Evolutionary conservation across 2,329 filamentous ascomycete genomes (phyloP).

Genomic region (Teratosphaeria pseudoeucalypti): DNA sequence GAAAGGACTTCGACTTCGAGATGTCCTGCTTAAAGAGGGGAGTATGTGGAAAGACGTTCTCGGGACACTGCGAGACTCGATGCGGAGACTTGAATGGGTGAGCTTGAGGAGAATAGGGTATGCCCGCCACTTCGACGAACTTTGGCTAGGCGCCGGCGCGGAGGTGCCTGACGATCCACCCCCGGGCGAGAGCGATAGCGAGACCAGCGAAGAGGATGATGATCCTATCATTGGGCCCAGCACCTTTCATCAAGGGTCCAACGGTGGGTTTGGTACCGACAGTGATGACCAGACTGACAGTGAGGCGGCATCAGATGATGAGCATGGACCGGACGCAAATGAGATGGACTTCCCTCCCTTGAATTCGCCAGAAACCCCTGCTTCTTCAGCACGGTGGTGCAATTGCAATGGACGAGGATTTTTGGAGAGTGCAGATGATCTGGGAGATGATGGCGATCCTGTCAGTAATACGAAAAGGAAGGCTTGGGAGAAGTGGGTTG

Average conservation of each 20-base stretch:
- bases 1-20: slow-evolving; percentile 48
- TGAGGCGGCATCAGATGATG: slow-evolving; percentile 20
- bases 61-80: slow-evolving; percentile 44
- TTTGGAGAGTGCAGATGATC: slow-evolving; percentile 32
- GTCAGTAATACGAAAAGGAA: slow-evolving; percentile 43
- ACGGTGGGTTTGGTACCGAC: slow-evolving; percentile 5
- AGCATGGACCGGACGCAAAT: slow-evolving; percentile 28
- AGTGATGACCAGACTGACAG: slow-evolving; percentile 8
- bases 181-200: slow-evolving; percentile 16
- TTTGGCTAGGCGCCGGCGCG: slow-evolving; percentile 32
- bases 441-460: slow-evolving; percentile 39
- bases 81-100: slow-evolving; percentile 50
- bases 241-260: slow-evolving; percentile 21
- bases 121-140: slow-evolving; percentile 41
- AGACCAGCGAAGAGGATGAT: slow-evolving; percentile 23
- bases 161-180: slow-evolving; percentile 39
- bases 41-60: slow-evolving; percentile 54
- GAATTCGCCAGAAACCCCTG: slow-evolving; percentile 32
- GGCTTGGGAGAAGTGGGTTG: slow-evolving; percentile 46
- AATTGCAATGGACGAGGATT: slow-evolving; percentile 30
- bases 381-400: slow-evolving; percentile 34
- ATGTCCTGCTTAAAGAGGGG: slow-evolving; percentile 51
- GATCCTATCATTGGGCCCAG: slow-evolving; percentile 20
- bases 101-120: slow-evolving; percentile 54
- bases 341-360: slow-evolving; percentile 37